Percentiles rank a stretch among this genome's conserved stretches.
These are phyloP conservation scores for Clarireedia homoeocarpa DNA, from an alignment of 2,329 filamentous ascomycete genomes.

Conservation along the genomic window DNA sequence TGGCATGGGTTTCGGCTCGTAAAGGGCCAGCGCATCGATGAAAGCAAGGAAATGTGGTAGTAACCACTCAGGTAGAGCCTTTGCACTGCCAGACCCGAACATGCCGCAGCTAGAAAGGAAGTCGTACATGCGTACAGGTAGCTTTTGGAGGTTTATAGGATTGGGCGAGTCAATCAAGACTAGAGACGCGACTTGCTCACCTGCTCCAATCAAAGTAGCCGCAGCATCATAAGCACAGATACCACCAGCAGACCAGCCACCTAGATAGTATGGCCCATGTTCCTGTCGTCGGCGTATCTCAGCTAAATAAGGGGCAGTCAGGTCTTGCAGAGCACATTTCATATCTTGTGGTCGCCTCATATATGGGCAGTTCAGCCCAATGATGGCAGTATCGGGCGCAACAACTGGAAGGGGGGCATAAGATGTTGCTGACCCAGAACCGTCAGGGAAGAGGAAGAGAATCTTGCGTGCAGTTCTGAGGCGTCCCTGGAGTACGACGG, in stretches of 20 bases:
- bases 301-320: conserved; percentile 54
- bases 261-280: conserved; percentile 40
- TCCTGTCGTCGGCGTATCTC: conserved; percentile 66
- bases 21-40: background rate
- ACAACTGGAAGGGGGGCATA: conserved; percentile 30
- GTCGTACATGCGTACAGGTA: background rate
- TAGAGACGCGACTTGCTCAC: conserved; percentile 13
- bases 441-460: conserved; percentile 40
- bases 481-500: conserved; percentile 37
- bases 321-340: conserved; percentile 55
- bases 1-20: background rate
- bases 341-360: conserved; percentile 59
- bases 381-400: conserved; percentile 39
- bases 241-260: conserved; percentile 68
- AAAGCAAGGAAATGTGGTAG: background rate
- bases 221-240: conserved; percentile 63
- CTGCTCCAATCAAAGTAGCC: conserved; percentile 28
- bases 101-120: too few relatives aligned
- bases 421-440: conserved; percentile 34
- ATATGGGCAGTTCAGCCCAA: conserved; percentile 62
- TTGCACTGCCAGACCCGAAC: too few relatives aligned
- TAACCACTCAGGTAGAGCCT: background rate
- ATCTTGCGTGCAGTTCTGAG: conserved; percentile 35
- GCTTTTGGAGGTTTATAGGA: background rate
- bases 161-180: conserved; percentile 23